Evolutionary conservation across 805 yeast genomes (phyloP).

Genomic region (Saturnispora sekii): DNA sequence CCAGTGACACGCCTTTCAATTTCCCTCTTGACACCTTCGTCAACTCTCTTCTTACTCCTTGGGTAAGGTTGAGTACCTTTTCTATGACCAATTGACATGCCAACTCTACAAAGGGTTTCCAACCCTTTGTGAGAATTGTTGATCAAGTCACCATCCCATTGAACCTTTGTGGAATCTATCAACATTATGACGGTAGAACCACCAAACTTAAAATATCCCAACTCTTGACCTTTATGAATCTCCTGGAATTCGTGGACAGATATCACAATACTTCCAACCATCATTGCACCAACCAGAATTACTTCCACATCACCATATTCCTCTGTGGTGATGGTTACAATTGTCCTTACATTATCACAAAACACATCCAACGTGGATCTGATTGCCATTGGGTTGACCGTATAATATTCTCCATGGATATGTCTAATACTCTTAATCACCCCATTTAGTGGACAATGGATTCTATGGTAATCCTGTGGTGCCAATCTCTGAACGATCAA

Average conservation of each 20-base stretch:
- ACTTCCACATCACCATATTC: slow-evolving; percentile 72
- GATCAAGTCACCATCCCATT: slow-evolving; percentile 65
- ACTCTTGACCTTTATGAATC: slow-evolving; percentile 64
- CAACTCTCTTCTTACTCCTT: slow-evolving; percentile 1
- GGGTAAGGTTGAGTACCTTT: slow-evolving; percentile 27
- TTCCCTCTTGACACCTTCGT: slow-evolving; percentile 6
- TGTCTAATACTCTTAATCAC: slow-evolving; percentile 50
- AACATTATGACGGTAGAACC: slow-evolving; percentile 78
- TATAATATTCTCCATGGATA: slow-evolving; percentile 86
- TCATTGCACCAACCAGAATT: slow-evolving; percentile 94
- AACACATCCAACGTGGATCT: slow-evolving; percentile 81
- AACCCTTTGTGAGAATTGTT: slow-evolving; percentile 57
- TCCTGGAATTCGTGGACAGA: slow-evolving; percentile 52
- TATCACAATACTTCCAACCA: slow-evolving; percentile 87
- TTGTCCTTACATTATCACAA: slow-evolving; percentile 79
- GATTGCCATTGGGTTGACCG: slow-evolving; percentile 97
- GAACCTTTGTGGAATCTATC: slow-evolving; percentile 40
- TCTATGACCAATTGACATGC: slow-evolving; percentile 83
- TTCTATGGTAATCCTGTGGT: slow-evolving; percentile 94
- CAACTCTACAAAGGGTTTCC: slow-evolving; percentile 82
- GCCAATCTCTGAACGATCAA: slow-evolving; percentile 81
- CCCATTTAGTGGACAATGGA: slow-evolving; percentile 84
- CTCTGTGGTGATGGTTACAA: slow-evolving; percentile 66
- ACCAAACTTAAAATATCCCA: slow-evolving; percentile 94
- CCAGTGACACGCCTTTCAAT: slow-evolving; percentile 15